phyloP scores from a whole-genome alignment of 106 monocot species.

The Hemerocallis citrina region DNA sequence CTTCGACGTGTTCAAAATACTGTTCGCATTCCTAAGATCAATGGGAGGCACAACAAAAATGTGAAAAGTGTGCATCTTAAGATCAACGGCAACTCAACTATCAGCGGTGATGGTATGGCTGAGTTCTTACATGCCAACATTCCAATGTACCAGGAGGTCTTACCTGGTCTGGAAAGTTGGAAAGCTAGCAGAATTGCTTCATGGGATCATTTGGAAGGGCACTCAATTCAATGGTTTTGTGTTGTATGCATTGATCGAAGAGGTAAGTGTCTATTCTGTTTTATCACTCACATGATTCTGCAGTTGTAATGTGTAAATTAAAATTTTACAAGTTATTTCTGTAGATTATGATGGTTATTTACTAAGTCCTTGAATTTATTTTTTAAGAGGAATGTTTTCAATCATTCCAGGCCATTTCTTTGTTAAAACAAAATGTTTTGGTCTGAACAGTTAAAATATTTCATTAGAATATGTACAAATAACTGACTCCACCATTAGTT shows the following conservation, averaged over 20 bases:
- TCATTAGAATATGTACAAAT: too few relatives aligned
- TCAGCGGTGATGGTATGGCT: constrained; percentile 19
- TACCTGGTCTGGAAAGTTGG: constrained; percentile 80
- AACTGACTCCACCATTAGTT: too few relatives aligned
- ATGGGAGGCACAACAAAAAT: constrained; percentile 61
- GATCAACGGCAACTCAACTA: constrained; percentile 56
- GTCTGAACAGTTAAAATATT: too few relatives aligned
- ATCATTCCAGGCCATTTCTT: too few relatives aligned
- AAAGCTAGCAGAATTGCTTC: constrained; percentile 54
- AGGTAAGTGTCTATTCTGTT: constrained; percentile 29
- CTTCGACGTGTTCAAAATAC: constrained; percentile 26
- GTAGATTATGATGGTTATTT: too few relatives aligned
- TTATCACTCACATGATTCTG: not conserved
- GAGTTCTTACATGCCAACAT: constrained; percentile 40
- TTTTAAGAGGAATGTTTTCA: too few relatives aligned
- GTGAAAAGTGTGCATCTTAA: constrained; percentile 40
- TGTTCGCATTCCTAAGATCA: constrained; percentile 39
- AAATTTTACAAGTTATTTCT: too few relatives aligned
- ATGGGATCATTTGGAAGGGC: constrained; percentile 70
- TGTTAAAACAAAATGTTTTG: too few relatives aligned
- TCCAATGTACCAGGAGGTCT: constrained; percentile 49
- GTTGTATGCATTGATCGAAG: constrained; percentile 74
- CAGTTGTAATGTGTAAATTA: too few relatives aligned
- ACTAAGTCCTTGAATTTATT: too few relatives aligned
- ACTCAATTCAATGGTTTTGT: constrained; percentile 83